Evolutionary conservation across 2,329 filamentous ascomycete species (phyloP).

Genomic region (Pseudogymnoascus destructans): DNA sequence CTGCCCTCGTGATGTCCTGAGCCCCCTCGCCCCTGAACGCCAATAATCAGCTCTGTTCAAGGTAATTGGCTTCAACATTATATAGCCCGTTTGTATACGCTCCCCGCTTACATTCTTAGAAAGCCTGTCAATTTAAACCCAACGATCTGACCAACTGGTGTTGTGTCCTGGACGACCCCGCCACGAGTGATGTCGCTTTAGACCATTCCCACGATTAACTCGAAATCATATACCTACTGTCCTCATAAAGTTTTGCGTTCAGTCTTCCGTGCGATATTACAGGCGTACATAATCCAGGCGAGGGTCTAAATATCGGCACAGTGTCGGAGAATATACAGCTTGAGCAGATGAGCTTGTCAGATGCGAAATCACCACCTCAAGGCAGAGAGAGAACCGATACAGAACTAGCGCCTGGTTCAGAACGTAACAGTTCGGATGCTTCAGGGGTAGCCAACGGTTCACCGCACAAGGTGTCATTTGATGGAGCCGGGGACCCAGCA

Average conservation of each 20-base stretch:
- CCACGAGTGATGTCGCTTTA: neutral
- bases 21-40: neutral
- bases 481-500: conserved; percentile 21
- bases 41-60: neutral
- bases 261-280: neutral
- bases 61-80: neutral
- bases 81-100: neutral
- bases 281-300: neutral
- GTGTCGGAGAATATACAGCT: neutral
- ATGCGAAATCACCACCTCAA: conserved; percentile 11
- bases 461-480: conserved; percentile 15
- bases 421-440: conserved; percentile 5
- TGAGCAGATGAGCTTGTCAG: conserved; percentile 12
- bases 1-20: conserved; percentile 5
- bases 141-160: neutral
- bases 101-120: neutral
- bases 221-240: neutral
- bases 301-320: neutral
- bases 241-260: neutral
- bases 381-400: conserved; percentile 10
- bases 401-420: neutral
- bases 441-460: conserved; percentile 12
- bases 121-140: neutral
- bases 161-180: neutral
- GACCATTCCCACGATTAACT: neutral